phyloP scores from a whole-genome alignment of 176 grass and related monocot species.

The Rhynchospora pubera region DNA sequence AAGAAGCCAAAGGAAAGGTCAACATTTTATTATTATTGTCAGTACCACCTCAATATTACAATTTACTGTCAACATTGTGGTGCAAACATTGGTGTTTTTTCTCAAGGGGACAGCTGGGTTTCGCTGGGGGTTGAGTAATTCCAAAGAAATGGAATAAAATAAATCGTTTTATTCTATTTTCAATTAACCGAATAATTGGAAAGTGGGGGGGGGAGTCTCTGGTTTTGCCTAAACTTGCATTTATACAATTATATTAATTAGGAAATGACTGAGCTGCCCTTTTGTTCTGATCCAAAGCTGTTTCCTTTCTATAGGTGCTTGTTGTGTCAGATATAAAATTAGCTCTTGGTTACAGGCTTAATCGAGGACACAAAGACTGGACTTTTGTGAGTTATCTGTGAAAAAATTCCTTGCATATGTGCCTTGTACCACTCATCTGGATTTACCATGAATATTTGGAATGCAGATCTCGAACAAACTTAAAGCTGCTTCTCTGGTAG shows the following conservation, averaged over 20 bases:
- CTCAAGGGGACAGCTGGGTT: neutral
- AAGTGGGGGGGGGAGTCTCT: too few species aligned
- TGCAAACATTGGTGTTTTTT: neutral
- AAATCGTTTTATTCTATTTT: too few species aligned
- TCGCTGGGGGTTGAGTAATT: too few species aligned
- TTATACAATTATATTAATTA: neutral
- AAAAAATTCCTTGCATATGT: conserved; percentile 22
- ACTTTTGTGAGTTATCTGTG: conserved; percentile 56
- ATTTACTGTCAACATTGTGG: neutral
- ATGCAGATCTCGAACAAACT: conserved; percentile 70
- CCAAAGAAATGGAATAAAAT: too few species aligned
- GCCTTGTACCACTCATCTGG: conserved; percentile 6
- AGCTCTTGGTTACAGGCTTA: conserved; percentile 70
- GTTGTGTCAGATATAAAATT: conserved; percentile 84
- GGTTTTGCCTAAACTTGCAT: neutral
- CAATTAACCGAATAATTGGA: too few species aligned
- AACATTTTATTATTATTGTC: neutral
- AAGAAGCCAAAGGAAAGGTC: conserved; percentile 70
- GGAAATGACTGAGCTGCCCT: neutral
- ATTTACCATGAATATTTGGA: conserved; percentile 26
- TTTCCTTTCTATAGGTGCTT: conserved; percentile 53
- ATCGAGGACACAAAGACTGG: conserved; percentile 79
- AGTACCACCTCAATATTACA: neutral
- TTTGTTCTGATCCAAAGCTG: conserved; percentile 27
- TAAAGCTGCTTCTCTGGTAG: conserved; percentile 65